Conservation (phyloP, 164 flowering plant species). For the Chimonanthus praecox region DNA sequence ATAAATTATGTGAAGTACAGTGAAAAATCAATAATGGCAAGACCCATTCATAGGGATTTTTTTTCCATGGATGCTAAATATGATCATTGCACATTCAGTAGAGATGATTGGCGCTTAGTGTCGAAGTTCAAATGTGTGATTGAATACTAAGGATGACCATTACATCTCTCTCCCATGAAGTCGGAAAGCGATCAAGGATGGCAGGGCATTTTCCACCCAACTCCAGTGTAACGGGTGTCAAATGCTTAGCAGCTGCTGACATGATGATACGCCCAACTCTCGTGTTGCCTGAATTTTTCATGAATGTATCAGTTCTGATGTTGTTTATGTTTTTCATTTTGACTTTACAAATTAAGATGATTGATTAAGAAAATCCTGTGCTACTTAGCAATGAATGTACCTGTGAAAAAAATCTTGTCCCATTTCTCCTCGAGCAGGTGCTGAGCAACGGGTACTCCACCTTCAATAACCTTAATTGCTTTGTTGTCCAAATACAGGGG, state of each 20-base stretch:
- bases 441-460: slow-evolving; percentile 42
- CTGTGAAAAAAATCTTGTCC: slow-evolving; percentile 96
- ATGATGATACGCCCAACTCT: slow-evolving; percentile 60
- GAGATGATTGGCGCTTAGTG: neutral
- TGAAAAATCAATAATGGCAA: too few species aligned
- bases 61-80: neutral
- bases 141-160: neutral
- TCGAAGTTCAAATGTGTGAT: too few species aligned
- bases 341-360: neutral
- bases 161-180: neutral
- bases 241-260: slow-evolving; percentile 80
- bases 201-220: slow-evolving; percentile 90
- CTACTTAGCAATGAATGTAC: slow-evolving; percentile 16
- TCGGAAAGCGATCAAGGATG: slow-evolving; percentile 30
- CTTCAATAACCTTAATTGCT: slow-evolving; percentile 65
- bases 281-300: slow-evolving; percentile 48
- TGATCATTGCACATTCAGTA: neutral
- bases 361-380: neutral
- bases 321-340: neutral
- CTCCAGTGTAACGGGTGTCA: slow-evolving; percentile 86
- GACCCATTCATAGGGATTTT: neutral
- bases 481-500: slow-evolving; percentile 59
- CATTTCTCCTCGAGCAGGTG: slow-evolving; percentile 56
- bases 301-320: neutral
- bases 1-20: neutral